phyloP scores from a whole-genome alignment of 2,329 filamentous ascomycete species.

The Colletotrichum sp. region DNA sequence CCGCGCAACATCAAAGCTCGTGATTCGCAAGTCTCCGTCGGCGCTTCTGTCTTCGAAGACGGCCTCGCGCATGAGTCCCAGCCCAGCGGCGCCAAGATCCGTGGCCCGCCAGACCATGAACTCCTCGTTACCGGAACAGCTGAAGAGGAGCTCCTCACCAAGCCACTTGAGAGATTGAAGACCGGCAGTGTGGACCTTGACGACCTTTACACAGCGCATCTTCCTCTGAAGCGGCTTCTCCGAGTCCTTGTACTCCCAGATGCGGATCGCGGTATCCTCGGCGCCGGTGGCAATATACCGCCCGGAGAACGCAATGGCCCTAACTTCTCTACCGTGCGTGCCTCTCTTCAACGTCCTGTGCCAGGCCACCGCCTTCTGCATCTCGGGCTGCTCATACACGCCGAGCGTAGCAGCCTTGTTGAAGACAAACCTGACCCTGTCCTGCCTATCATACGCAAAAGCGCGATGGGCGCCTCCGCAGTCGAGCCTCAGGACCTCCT shows the following conservation, averaged over 20 bases:
- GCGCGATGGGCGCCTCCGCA: constrained; percentile 86
- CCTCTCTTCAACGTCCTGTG: constrained; percentile 66
- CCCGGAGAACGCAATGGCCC: constrained; percentile 49
- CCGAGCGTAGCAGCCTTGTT: constrained; percentile 68
- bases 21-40: constrained; percentile 76
- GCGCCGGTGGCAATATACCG: constrained; percentile 66
- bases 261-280: constrained; percentile 77
- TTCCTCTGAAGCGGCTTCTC: constrained; percentile 25
- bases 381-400: constrained; percentile 46
- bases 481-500: constrained; percentile 73
- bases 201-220: constrained; percentile 59
- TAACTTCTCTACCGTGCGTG: constrained; percentile 85
- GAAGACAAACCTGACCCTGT: constrained; percentile 67
- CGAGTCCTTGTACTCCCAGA: constrained; percentile 59
- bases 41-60: constrained; percentile 54
- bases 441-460: constrained; percentile 58
- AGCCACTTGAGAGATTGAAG: constrained; percentile 84
- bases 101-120: constrained; percentile 82
- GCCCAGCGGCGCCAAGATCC: constrained; percentile 52
- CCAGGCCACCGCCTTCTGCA: constrained; percentile 19
- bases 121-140: constrained; percentile 86
- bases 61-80: constrained; percentile 64
- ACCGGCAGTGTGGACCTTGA: constrained; percentile 82
- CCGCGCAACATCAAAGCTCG: constrained; percentile 70
- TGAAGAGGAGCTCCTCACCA: constrained; percentile 69